Conservation (phyloP, 768 basidiomycete genomes). For the Podaxis mareebaensis region DNA sequence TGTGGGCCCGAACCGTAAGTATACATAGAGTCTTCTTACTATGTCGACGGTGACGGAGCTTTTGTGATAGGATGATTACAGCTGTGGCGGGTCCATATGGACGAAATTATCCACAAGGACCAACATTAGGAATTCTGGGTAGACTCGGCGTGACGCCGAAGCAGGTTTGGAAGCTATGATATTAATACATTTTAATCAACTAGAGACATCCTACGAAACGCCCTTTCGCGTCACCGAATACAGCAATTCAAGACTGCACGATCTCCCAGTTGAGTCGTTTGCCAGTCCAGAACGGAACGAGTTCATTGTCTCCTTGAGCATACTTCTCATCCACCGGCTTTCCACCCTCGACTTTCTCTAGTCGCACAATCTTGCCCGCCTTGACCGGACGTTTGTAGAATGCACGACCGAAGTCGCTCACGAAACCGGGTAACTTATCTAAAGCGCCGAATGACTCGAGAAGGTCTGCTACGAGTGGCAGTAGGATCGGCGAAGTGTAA, state of each 20-base stretch:
- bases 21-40: not conserved
- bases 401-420: slow-evolving; percentile 70
- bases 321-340: slow-evolving; percentile 50
- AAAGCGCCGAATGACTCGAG: slow-evolving; percentile 87
- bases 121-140: slow-evolving; percentile 64
- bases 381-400: slow-evolving; percentile 64
- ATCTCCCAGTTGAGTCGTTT: slow-evolving; percentile 77
- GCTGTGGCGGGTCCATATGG: slow-evolving; percentile 78
- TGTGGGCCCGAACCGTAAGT: slow-evolving; percentile 85
- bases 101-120: slow-evolving; percentile 73
- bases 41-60: not conserved
- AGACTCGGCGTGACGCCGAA: slow-evolving; percentile 60
- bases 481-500: slow-evolving; percentile 90
- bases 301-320: slow-evolving; percentile 44
- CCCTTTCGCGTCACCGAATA: not conserved
- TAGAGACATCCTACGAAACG: slow-evolving; percentile 1
- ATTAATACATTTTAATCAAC: not conserved
- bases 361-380: slow-evolving; percentile 35
- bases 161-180: slow-evolving; percentile 71
- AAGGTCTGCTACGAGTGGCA: slow-evolving; percentile 87
- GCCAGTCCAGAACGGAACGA: slow-evolving; percentile 90
- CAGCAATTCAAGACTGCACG: slow-evolving; percentile 15
- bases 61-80: slow-evolving; percentile 61
- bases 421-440: slow-evolving; percentile 79
- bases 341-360: slow-evolving; percentile 41